These are phyloP conservation scores for Pseudocercospora fuligena DNA, from an alignment of 2,329 filamentous ascomycete genomes.

Conservation along the genomic window DNA sequence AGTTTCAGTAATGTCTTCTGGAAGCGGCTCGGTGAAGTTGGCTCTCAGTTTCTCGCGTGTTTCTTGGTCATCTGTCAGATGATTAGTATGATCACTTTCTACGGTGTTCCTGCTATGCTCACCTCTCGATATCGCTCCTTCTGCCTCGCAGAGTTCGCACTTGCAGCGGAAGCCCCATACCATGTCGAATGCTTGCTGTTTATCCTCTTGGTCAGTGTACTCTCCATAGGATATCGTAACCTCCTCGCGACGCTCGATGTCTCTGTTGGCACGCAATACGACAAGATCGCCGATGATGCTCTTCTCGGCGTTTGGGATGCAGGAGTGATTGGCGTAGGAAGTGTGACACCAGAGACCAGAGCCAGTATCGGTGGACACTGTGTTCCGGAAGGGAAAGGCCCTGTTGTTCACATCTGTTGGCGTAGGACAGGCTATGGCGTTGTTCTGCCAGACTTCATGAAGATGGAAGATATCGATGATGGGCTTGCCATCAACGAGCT, in stretches of 20 bases:
- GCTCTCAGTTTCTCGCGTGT: conserved; percentile 7
- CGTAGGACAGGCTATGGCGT: conserved; percentile 17
- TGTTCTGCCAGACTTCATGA: conserved; percentile 23
- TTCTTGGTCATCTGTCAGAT: background rate
- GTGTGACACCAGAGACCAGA: conserved; percentile 19
- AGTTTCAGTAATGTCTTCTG: conserved; percentile 2
- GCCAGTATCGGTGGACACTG: background rate
- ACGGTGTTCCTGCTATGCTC: background rate
- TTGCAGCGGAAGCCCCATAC: conserved; percentile 20
- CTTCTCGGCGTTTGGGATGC: conserved; percentile 24
- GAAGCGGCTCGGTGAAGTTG: conserved; percentile 7
- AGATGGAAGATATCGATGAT: conserved; percentile 23
- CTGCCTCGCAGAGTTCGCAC: conserved; percentile 13
- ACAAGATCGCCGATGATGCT: conserved; percentile 21
- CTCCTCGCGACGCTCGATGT: conserved; percentile 23
- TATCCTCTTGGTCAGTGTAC: conserved; percentile 3
- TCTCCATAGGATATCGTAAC: conserved; percentile 23
- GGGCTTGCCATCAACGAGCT: conserved; percentile 16
- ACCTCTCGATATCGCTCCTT: background rate
- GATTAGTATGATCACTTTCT: too few species aligned
- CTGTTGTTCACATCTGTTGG: background rate
- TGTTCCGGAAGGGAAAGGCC: conserved; percentile 15
- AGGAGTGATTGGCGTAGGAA: conserved; percentile 26
- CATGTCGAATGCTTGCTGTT: conserved; percentile 6
- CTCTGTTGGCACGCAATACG: conserved; percentile 16